Conservation (phyloP, 2,329 filamentous ascomycete species). For the Stagonosporopsis vannaccii region DNA sequence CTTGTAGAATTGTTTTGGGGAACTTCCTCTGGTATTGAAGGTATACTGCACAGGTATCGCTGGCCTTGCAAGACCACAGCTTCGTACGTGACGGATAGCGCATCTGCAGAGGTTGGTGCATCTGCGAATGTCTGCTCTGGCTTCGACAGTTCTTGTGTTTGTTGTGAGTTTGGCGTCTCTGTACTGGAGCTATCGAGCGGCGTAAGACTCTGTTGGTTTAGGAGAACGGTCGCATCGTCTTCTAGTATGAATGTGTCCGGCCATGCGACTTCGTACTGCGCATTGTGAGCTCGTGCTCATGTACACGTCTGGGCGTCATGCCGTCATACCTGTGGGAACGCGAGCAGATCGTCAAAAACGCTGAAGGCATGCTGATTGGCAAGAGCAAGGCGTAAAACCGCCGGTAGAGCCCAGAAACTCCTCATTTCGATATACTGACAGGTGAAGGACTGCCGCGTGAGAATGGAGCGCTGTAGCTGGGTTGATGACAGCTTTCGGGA, state of each 20-base stretch:
- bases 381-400: slow-evolving; percentile 56
- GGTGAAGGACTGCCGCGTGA: slow-evolving; percentile 1
- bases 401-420: slow-evolving; percentile 58
- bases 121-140: slow-evolving; percentile 30
- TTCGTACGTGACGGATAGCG: slow-evolving; percentile 66
- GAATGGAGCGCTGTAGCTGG: slow-evolving; percentile 1
- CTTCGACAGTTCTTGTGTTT: slow-evolving; percentile 47
- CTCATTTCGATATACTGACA: slow-evolving; percentile 44
- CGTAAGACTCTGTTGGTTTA: slow-evolving; percentile 49
- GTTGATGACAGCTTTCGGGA: slow-evolving; percentile 40
- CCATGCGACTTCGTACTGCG: slow-evolving; percentile 81
- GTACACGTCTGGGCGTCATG: background rate
- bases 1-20: slow-evolving; percentile 68
- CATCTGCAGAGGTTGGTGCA: slow-evolving; percentile 23
- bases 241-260: slow-evolving; percentile 76
- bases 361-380: slow-evolving; percentile 73
- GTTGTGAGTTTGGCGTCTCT: slow-evolving; percentile 39
- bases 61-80: slow-evolving; percentile 73
- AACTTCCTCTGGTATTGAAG: slow-evolving; percentile 66
- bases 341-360: slow-evolving; percentile 86
- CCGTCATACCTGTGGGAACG: slow-evolving; percentile 77
- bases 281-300: slow-evolving; percentile 17
- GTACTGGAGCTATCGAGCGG: slow-evolving; percentile 37
- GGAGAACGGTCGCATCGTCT: slow-evolving; percentile 68
- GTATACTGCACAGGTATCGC: slow-evolving; percentile 85